These are phyloP conservation scores for Trichosporon sp. DNA, from an alignment of 1,284 basidiomycete species.

Conservation along the genomic window DNA sequence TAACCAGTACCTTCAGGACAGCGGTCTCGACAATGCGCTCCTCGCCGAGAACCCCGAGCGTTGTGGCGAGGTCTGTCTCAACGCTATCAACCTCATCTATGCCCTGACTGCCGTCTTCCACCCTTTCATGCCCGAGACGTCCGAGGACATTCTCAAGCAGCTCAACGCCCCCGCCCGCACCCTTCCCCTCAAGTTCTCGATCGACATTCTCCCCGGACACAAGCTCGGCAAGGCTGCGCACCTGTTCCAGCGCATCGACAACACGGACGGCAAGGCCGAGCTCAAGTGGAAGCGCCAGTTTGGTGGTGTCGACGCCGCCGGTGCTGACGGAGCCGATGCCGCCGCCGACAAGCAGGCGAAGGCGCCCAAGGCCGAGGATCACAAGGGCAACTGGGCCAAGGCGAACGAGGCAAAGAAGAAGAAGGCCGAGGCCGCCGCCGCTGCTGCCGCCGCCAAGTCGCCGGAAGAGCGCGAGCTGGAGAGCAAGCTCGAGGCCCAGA, in stretches of 20 bases:
- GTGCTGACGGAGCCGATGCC: slow-evolving; percentile 38
- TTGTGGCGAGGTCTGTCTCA: slow-evolving; percentile 85
- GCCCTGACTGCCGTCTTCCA: slow-evolving; percentile 80
- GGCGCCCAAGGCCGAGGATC: slow-evolving; percentile 44
- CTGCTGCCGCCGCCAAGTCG: slow-evolving; percentile 49
- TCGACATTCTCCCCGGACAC: slow-evolving; percentile 87
- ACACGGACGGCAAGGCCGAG: slow-evolving; percentile 71
- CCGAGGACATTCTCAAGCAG: slow-evolving; percentile 78
- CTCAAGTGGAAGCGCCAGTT: slow-evolving; percentile 81
- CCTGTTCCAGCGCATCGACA: slow-evolving; percentile 90
- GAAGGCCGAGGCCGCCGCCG: slow-evolving; percentile 45
- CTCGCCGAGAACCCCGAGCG: slow-evolving; percentile 77
- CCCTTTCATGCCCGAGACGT: slow-evolving; percentile 95
- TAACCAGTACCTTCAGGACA: slow-evolving; percentile 90
- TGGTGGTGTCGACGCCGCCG: slow-evolving; percentile 64
- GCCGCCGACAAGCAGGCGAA: slow-evolving; percentile 38
- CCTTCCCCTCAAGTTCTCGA: slow-evolving; percentile 67
- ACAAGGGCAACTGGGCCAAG: slow-evolving; percentile 42
- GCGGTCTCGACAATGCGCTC: slow-evolving; percentile 87
- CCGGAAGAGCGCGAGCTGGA: slow-evolving; percentile 57
- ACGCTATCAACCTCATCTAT: slow-evolving; percentile 93
- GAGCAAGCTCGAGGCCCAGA: slow-evolving; percentile 73
- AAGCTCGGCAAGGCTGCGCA: slow-evolving; percentile 82
- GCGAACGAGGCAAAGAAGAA: slow-evolving; percentile 43
- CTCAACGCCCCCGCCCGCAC: slow-evolving; percentile 85